Percentiles rank a stretch among this genome's conserved stretches.
phyloP scores from a whole-genome alignment of 2,329 filamentous ascomycete genomes.

The Cryphonectria radicalis region DNA sequence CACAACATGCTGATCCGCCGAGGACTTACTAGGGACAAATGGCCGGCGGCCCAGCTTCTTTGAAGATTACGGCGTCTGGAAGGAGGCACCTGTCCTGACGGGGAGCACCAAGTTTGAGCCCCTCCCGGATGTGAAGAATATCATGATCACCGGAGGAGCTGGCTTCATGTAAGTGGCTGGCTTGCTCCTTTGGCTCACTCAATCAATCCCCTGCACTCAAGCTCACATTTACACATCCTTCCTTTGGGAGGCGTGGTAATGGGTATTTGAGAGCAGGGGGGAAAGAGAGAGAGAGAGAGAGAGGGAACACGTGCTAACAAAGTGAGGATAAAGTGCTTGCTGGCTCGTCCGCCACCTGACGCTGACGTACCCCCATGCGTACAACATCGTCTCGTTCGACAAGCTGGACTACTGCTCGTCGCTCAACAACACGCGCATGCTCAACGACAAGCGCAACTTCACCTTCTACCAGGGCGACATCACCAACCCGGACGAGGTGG shows the following conservation, averaged over 20 bases:
- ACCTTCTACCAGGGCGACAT: constrained; percentile 81
- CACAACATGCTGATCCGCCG: neutral
- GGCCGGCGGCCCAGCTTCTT: constrained; percentile 49
- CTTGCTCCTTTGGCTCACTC: constrained; percentile 2
- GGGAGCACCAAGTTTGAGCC: constrained; percentile 74
- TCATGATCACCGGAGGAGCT: constrained; percentile 82
- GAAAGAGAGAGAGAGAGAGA: neutral
- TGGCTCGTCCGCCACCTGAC: constrained; percentile 82
- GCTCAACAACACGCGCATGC: constrained; percentile 74
- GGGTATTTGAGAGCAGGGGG: neutral
- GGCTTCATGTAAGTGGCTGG: constrained; percentile 77
- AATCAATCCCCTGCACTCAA: too few relatives aligned
- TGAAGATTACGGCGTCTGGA: constrained; percentile 69
- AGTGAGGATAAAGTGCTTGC: constrained; percentile 62
- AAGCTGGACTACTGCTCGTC: constrained; percentile 84
- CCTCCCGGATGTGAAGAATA: constrained; percentile 72
- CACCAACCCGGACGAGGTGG: constrained; percentile 70
- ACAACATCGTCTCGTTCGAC: constrained; percentile 83
- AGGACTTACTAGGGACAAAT: constrained; percentile 28
- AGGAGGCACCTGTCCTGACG: constrained; percentile 69
- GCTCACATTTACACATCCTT: too few relatives aligned
- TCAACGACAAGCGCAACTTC: constrained; percentile 73
- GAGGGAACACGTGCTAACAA: constrained; percentile 30
- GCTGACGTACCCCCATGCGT: constrained; percentile 72
- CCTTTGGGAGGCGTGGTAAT: neutral